A percentile compares a stretch with the other conserved stretches of the same genome.
phyloP scores from a whole-genome alignment of 768 basidiomycete species.

The Amanita jacksonii region DNA sequence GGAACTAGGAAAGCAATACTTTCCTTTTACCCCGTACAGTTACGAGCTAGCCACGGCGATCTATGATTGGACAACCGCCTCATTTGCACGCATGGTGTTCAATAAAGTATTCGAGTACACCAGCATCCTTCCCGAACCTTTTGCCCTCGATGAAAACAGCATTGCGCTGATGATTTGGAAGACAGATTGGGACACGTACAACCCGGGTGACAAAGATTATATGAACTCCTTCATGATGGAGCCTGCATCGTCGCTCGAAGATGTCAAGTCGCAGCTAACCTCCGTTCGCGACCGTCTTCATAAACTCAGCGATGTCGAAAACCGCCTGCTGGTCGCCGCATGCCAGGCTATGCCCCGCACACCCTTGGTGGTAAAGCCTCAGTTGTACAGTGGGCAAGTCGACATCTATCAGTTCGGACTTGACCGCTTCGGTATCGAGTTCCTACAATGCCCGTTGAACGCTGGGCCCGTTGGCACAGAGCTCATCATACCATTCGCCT shows the following conservation, averaged over 20 bases:
- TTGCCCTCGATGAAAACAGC: conserved; percentile 6
- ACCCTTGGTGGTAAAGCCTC: conserved; percentile 2
- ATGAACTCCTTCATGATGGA: conserved; percentile 12
- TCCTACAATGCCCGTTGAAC: too few relatives aligned
- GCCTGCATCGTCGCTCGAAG: too few relatives aligned
- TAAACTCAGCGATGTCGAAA: conserved; percentile 9
- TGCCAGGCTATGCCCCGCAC: conserved; percentile 9
- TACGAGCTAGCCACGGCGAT: too few relatives aligned
- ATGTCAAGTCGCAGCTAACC: conserved; percentile 7
- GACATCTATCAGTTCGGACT: too few relatives aligned
- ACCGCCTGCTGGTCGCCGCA: conserved; percentile 8
- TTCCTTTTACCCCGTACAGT: too few relatives aligned
- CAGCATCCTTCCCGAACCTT: neutral
- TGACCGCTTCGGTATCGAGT: conserved; percentile 2
- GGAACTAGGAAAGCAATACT: neutral
- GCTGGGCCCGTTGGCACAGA: neutral
- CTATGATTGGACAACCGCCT: too few relatives aligned
- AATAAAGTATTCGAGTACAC: conserved; percentile 13
- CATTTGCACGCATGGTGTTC: too few relatives aligned
- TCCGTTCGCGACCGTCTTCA: neutral
- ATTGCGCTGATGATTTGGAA: conserved; percentile 9
- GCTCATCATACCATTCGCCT: neutral
- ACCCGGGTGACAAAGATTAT: conserved; percentile 4
- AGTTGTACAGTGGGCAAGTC: conserved; percentile 10
- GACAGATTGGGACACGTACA: conserved; percentile 6